A percentile compares a stretch with the other conserved stretches of the same genome.
These are phyloP conservation scores for Phytophthora foliorum DNA, from an alignment of 352 stramenopile genomes.

Conservation along the genomic window DNA sequence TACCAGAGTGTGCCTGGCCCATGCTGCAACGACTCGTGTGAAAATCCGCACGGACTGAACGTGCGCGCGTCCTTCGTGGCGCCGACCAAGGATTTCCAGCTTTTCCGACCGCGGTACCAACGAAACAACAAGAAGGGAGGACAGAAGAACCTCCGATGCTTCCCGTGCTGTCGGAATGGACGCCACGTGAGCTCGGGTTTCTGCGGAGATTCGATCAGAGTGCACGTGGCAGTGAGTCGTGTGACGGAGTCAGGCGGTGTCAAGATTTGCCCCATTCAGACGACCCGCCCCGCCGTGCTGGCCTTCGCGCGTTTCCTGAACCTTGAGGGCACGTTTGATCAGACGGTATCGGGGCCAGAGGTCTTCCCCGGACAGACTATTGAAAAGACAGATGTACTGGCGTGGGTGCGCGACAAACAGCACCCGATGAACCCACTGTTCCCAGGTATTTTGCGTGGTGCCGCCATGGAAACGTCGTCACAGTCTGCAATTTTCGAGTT, in stretches of 20 bases:
- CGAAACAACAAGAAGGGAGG: constrained; percentile 93
- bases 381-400: constrained; percentile 68
- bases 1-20: constrained; percentile 81
- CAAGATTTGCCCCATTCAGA: constrained; percentile 85
- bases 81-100: constrained; percentile 79
- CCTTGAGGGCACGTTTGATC: constrained; percentile 76
- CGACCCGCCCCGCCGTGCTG: constrained; percentile 65
- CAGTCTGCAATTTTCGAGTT: constrained; percentile 91
- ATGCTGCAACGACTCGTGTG: constrained; percentile 85
- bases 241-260: constrained; percentile 81
- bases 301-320: constrained; percentile 82
- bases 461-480: constrained; percentile 80
- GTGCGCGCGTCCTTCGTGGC: constrained; percentile 85
- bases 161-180: constrained; percentile 84
- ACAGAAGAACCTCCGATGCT: constrained; percentile 92
- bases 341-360: constrained; percentile 72
- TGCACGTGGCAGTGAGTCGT: constrained; percentile 83
- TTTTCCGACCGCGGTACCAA: constrained; percentile 87
- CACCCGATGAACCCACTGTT: constrained; percentile 85
- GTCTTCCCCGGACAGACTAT: constrained; percentile 85
- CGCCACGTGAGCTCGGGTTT: constrained; percentile 89
- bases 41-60: constrained; percentile 85
- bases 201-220: constrained; percentile 86
- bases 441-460: constrained; percentile 74
- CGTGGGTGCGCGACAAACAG: constrained; percentile 78